Base-by-base conservation (phyloP, 352 stramenopile species). In the Globisporangium recalcitrans region DNA sequence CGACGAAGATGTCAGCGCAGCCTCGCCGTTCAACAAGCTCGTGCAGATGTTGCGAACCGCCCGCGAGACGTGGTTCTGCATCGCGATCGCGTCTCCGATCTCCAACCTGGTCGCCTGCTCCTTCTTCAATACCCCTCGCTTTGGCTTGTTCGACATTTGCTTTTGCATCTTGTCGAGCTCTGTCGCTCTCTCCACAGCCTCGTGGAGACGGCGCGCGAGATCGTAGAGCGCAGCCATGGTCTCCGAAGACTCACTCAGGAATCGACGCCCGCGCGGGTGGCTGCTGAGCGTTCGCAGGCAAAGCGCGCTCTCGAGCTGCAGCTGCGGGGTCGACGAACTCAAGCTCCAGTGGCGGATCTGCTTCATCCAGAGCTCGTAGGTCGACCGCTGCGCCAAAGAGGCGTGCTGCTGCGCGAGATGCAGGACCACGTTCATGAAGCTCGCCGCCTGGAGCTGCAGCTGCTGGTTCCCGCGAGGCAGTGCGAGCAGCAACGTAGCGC, bases 341-440 rank as follows among this genome's bases (percentile, higher is more conserved):
- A 13, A 27, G 31, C 68, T 62, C 79, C 83, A 89, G 26, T 68
- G 71, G 1, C 63, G 63, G 52, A 92, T 72, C 48, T 82, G 74
- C 46, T 86, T 70, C 74, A 90, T 80, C 80, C 80, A 92, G 10
- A 76, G 62, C 48, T 85, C 74, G 54, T 88, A 87, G 2, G 77
- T 74, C 4, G 78, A 70, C 34, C 51, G 69, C 32, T 72, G 57
- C 24, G 75, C 72, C 6, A 70, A 36, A 0, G 72, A 64, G 0
- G 72, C 65, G 16, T 76, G 72, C 26, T 77, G 69, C 13, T 75
- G 65, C 31, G 72, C 72, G 9, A 85, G 24, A 56, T 85, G 71
- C 7, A 89, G 67, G 36, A 88, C 26, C n/a, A 59, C 62, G 19
- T 84, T 66, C 24, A 88, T 22, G 29, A 90, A 60, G 38, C 53